These are phyloP conservation scores for Hibiscus trionum DNA, from an alignment of 345 rosid species.

Conservation along the genomic window DNA sequence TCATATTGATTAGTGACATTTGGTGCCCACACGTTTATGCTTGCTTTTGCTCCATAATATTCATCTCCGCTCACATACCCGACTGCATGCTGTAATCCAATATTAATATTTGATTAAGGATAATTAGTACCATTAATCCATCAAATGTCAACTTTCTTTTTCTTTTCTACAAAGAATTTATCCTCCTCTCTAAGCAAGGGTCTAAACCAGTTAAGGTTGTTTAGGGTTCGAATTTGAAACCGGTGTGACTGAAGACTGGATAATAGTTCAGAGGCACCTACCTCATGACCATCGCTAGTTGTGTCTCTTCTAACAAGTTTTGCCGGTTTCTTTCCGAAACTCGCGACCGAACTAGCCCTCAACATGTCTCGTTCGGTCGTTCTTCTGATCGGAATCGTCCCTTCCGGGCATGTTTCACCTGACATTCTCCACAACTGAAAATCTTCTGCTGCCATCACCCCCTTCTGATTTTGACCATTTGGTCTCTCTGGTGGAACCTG, in stretches of 20 bases:
- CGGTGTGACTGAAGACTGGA: too few relatives aligned
- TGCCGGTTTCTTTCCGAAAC: constrained; percentile 62
- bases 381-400: constrained; percentile 91
- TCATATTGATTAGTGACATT: constrained; percentile 67
- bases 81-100: constrained; percentile 72
- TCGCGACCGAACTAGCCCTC: constrained; percentile 55
- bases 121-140: not conserved
- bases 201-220: too few relatives aligned
- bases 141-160: not conserved
- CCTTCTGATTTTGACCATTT: constrained; percentile 27
- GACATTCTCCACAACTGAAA: constrained; percentile 70
- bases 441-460: constrained; percentile 26
- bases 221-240: too few relatives aligned
- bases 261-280: constrained; percentile 12
- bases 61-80: constrained; percentile 79
- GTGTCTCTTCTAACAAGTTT: constrained; percentile 72
- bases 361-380: constrained; percentile 75
- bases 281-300: constrained; percentile 84
- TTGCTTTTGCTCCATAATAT: constrained; percentile 94
- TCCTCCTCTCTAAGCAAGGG: constrained; percentile 10
- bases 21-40: constrained; percentile 96
- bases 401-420: constrained; percentile 81
- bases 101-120: not conserved
- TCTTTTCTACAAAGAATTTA: not conserved
- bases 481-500: constrained; percentile 82